Base-by-base conservation (phyloP, 1,284 basidiomycete genomes). In the Boletellus dicymbophilus region DNA sequence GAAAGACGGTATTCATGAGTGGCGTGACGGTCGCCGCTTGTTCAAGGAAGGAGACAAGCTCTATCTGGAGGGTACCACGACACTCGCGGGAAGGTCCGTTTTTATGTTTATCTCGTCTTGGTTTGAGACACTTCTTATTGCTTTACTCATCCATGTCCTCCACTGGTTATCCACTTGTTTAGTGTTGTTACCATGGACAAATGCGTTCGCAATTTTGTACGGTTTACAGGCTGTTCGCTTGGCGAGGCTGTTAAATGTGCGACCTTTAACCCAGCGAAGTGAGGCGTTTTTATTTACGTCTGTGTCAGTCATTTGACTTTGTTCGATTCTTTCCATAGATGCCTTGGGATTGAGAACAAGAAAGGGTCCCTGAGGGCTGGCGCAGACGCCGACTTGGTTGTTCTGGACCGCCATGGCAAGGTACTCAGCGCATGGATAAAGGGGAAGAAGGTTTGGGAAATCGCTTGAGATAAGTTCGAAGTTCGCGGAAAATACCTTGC, bases 231-330 rank as follows among this genome's bases (percentile, higher is more conserved):
- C 13, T 89, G 90, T 60, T 84, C 90, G 21, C 72, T 96, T 13
- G 85, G 88, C 23, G 81, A 93, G 64, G 89, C 93, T 13, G 84
- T 95, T 64, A 84, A 84, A 54, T 94, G 92, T 62, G 91, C 89
- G 20, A 93, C 90, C 0, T 82, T 78, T 61, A 90, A 90, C 59
- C 90, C 93, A 9, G 93, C 93, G 1, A 84, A 79, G 79, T 87
- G 55, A 48, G n/a, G 79, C 60, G 6, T 45, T 26, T 34, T 31
- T 46, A 10, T 43, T 10, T 12, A n/a, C n/a, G 30, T 16, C 10
- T 15, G 15, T 31, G 13, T 31, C 2, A 3, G 6, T 16, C n/a
- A n/a, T 2, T 31, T 1, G 6, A 3, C 10, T 12, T 31, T 27
- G 7, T 27, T 27, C 6, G 12, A 27, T 7, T 12, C 6, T 27